These are phyloP conservation scores for Wickerhamomyces tratensis DNA, from an alignment of 805 yeast species.

Conservation along the genomic window DNA sequence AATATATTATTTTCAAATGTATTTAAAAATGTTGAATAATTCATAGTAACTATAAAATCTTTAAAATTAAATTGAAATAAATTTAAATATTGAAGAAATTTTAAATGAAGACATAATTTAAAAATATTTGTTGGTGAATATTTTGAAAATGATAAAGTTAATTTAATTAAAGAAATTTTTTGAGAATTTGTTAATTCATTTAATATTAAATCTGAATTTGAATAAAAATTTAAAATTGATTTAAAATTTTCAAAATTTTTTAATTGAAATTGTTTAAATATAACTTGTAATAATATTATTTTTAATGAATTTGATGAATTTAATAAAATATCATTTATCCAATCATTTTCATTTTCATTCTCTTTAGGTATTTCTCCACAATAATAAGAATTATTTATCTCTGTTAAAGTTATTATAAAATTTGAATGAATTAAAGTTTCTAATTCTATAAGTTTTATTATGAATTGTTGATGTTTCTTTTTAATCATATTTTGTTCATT, in stretches of 20 bases:
- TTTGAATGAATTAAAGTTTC: constrained; percentile 7
- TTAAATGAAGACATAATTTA: constrained; percentile 12
- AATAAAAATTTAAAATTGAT: constrained; percentile 6
- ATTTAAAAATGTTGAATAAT: constrained; percentile 1
- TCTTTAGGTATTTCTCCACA: background rate
- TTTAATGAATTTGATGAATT: constrained; percentile 4
- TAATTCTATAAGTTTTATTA: constrained; percentile 14
- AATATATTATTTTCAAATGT: constrained; percentile 3
- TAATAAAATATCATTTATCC: background rate
- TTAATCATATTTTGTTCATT: constrained; percentile 1
- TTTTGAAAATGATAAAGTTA: constrained; percentile 11
- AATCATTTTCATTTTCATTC: background rate
- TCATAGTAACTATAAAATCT: constrained; percentile 10
- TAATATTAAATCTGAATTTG: background rate
- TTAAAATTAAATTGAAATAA: constrained; percentile 9
- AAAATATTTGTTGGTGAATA: constrained; percentile 9
- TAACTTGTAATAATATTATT: constrained; percentile 12
- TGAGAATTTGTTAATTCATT: constrained; percentile 6
- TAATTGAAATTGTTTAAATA: constrained; percentile 13
- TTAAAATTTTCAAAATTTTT: constrained; percentile 3
- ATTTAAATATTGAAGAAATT: constrained; percentile 10
- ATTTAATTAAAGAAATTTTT: constrained; percentile 6
- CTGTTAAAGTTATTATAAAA: constrained; percentile 1
- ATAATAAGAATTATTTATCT: background rate
- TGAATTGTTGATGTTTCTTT: constrained; percentile 13